A percentile compares a stretch with the other conserved stretches of the same genome.
Conservation (phyloP, 1,284 basidiomycete species). For the Malassezia slooffiae region DNA sequence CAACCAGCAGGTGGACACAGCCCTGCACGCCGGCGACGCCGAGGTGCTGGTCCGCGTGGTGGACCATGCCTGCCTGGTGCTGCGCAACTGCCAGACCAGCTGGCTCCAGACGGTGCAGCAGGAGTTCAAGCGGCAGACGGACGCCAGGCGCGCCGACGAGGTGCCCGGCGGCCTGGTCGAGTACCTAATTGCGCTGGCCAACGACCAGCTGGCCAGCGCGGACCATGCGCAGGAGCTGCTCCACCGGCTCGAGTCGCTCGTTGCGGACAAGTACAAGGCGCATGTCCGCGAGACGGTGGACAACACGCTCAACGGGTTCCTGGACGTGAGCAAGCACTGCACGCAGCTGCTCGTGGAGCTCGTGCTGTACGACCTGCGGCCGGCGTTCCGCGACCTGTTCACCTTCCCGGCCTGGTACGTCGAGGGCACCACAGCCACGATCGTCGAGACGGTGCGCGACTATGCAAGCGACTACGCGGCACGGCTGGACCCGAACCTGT, state of each 20-base stretch:
- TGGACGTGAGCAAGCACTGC: conserved; percentile 95
- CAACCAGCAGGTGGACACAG: conserved; percentile 90
- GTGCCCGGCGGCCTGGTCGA: conserved; percentile 78
- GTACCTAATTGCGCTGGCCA: conserved; percentile 94
- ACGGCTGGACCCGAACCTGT: conserved; percentile 78
- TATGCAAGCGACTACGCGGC: conserved; percentile 85
- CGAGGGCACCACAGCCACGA: conserved; percentile 64
- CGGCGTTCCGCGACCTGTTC: conserved; percentile 77
- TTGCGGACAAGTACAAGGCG: conserved; percentile 79
- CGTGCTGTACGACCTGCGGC: conserved; percentile 86
- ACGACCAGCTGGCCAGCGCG: conserved; percentile 93
- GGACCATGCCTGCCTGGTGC: conserved; percentile 74
- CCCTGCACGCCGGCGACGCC: conserved; percentile 88
- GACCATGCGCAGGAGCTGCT: conserved; percentile 82
- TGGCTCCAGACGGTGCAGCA: conserved; percentile 74
- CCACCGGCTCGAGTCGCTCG: conserved; percentile 73
- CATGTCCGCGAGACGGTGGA: conserved; percentile 77
- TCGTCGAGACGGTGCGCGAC: conserved; percentile 89
- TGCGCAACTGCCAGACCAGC: conserved; percentile 76
- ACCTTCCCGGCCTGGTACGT: conserved; percentile 54
- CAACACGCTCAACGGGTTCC: conserved; percentile 92
- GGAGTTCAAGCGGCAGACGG: conserved; percentile 76
- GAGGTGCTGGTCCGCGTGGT: conserved; percentile 83
- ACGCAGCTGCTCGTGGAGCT: conserved; percentile 85
- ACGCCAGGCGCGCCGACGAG: conserved; percentile 68